Base-by-base conservation (phyloP, 1,284 basidiomycete species). In the Ganoderma lingzhi region DNA sequence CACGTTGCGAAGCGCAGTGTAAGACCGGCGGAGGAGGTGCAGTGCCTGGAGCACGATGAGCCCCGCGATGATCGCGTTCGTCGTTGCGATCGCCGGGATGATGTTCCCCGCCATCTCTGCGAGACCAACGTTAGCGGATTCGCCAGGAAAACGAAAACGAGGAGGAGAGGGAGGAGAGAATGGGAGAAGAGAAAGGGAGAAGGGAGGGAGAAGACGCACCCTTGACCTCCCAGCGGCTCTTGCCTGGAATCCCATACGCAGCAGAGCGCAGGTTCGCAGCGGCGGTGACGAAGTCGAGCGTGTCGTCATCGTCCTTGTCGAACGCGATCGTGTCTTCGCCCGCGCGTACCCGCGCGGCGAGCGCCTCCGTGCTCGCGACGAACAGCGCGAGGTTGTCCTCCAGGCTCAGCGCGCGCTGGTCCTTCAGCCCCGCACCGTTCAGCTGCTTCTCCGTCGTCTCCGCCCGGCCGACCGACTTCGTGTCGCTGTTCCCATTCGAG, bases 51-150 rank as follows among this genome's bases (percentile, higher is more conserved):
- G 86, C 19, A 98, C 96, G 74, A 98, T 95, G 44, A 98, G 84
- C 0, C 97, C 98, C 0, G 98, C 94, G 73, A 99, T 91, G 80
- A 99, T 95, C 15, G 98, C 98, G 80, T 99, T 99, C 9, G 98
- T 99, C 0, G 98, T 99, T 2, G 98, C 98, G 75, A 99, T 99
- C 1, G 98, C 98, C 0, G 98, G 98, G 71, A 98, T 98, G 79
- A 99, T 99, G 82, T 99, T 99, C 14, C 98, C 97, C 0, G 98
- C 98, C 95, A 99, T 99, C 83, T 99, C 96, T 96, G 78, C n/a
- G 23, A 23, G 23, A 23, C 23, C 23, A 23, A 23, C 23, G 23
- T 23, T 23, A 23, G 23, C 23, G 23, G 23, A 23, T 23, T 23
- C 23, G 23, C 23, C 23, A 23, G 23, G 23, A 23, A 23, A 23